Evolutionary conservation across 2,329 filamentous ascomycete species (phyloP).

Genomic region (Alternaria sp.): DNA sequence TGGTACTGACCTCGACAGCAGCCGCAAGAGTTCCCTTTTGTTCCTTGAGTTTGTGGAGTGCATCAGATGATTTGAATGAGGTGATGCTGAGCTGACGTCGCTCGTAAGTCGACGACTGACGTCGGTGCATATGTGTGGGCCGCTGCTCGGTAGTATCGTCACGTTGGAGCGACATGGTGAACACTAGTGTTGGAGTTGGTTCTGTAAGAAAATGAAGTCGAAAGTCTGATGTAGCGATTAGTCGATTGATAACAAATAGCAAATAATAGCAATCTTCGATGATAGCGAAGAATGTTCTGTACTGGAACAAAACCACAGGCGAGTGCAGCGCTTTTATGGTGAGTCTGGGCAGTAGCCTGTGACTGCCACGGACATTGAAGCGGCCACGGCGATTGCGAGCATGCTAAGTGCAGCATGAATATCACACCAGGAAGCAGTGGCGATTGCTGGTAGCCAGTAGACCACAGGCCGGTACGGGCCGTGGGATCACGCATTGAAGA

Average conservation of each 20-base stretch:
- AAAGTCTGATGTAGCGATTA: not conserved
- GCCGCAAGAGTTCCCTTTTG: constrained; percentile 13
- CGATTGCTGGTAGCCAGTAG: constrained; percentile 12
- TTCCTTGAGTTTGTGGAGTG: constrained; percentile 15
- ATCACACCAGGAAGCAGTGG: constrained; percentile 17
- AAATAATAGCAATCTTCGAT: constrained; percentile 2
- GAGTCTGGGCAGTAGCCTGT: constrained; percentile 1
- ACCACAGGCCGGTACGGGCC: not conserved
- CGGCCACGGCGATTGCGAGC: constrained; percentile 15
- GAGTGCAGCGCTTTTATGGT: constrained; percentile 14
- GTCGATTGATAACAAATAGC: not conserved
- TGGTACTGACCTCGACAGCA: constrained; percentile 9
- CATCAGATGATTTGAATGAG: constrained; percentile 11
- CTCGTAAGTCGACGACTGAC: constrained; percentile 10
- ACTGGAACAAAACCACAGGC: not conserved
- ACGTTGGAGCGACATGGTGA: constrained; percentile 12
- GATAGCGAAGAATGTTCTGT: not conserved
- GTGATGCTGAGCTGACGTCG: constrained; percentile 15
- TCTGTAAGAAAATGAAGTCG: not conserved
- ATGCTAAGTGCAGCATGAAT: constrained; percentile 10
- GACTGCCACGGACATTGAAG: constrained; percentile 14
- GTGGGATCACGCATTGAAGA: constrained; percentile 6
- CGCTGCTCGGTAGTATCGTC: constrained; percentile 7
- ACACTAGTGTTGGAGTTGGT: not conserved
- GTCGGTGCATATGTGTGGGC: not conserved